Conservation (phyloP, 306 rosid species). For the Arachis hypogaea region DNA sequence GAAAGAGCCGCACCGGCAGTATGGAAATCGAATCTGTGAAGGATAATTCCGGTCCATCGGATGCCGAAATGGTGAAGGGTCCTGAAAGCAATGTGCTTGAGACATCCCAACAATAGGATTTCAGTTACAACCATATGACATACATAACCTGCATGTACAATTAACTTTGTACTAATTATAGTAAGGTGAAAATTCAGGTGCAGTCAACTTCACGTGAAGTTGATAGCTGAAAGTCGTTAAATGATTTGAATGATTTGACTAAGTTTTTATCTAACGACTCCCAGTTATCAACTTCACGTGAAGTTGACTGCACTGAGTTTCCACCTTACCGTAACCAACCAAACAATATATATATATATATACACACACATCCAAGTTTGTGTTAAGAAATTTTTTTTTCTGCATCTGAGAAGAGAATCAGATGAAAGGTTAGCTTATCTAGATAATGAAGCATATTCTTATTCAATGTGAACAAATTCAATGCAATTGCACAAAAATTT, state of each 20-base stretch:
- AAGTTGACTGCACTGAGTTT: too few relatives aligned
- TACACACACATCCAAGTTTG: conserved; percentile 43
- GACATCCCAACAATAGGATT: conserved; percentile 55
- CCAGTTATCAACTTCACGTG: too few relatives aligned
- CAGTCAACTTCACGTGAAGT: too few relatives aligned
- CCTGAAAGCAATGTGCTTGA: conserved; percentile 48
- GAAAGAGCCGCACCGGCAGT: conserved; percentile 67
- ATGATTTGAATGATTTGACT: too few relatives aligned
- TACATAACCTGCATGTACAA: conserved; percentile 35
- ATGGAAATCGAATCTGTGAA: conserved; percentile 78
- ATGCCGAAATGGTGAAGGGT: conserved; percentile 48
- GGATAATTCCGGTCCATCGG: conserved; percentile 58
- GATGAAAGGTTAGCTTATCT: conserved; percentile 41
- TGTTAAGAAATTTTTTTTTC: conserved; percentile 17
- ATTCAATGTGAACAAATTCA: conserved; percentile 21
- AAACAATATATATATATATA: conserved; percentile 44
- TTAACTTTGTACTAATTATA: conserved; percentile 39
- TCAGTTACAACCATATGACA: conserved; percentile 39
- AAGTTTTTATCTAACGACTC: too few relatives aligned
- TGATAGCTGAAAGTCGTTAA: too few relatives aligned
- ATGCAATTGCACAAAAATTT: conserved; percentile 31
- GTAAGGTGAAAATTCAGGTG: neutral
- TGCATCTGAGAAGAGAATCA: conserved; percentile 41
- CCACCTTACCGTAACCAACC: conserved; percentile 28
- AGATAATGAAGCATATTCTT: conserved; percentile 39